A percentile compares a stretch with the other conserved stretches of the same genome.
These are phyloP conservation scores for Aureobasidium sp. DNA, from an alignment of 2,329 filamentous ascomycete genomes.

Conservation along the genomic window DNA sequence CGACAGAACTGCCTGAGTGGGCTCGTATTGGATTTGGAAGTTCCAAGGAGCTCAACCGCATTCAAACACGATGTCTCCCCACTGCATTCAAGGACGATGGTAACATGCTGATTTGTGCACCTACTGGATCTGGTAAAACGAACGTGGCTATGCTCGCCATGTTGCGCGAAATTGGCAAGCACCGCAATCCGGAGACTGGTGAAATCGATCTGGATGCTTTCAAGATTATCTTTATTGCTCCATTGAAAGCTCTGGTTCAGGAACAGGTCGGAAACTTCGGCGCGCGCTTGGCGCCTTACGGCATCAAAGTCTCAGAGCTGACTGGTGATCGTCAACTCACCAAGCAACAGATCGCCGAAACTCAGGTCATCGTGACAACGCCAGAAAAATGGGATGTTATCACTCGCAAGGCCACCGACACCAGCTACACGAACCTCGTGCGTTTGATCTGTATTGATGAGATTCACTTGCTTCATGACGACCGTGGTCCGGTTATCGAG, in stretches of 20 bases:
- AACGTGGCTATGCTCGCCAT: constrained; percentile 98
- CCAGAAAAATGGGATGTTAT: constrained; percentile 99
- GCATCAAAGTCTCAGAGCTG: constrained; percentile 87
- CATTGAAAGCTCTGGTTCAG: constrained; percentile 88
- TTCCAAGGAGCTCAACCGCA: constrained; percentile 82
- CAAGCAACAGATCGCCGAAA: constrained; percentile 96
- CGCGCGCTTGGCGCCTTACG: constrained; percentile 79
- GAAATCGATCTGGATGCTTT: constrained; percentile 93
- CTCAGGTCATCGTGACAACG: constrained; percentile 95
- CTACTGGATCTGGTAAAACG: constrained; percentile 95
- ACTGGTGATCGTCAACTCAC: constrained; percentile 97
- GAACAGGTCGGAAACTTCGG: constrained; percentile 98
- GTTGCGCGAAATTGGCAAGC: constrained; percentile 91
- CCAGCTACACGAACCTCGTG: constrained; percentile 96
- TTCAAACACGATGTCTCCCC: constrained; percentile 89
- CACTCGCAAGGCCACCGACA: constrained; percentile 91
- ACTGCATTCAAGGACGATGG: constrained; percentile 88
- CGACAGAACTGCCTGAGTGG: constrained; percentile 88
- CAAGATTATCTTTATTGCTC: constrained; percentile 97
- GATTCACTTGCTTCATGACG: constrained; percentile 94
- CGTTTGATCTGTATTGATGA: constrained; percentile 95
- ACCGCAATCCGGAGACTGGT: constrained; percentile 80
- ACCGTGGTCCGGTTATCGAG: constrained; percentile 91
- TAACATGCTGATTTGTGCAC: constrained; percentile 96
- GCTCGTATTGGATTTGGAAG: constrained; percentile 76